phyloP scores from a whole-genome alignment of 2,329 filamentous ascomycete species.

The Didymella pomorum region DNA sequence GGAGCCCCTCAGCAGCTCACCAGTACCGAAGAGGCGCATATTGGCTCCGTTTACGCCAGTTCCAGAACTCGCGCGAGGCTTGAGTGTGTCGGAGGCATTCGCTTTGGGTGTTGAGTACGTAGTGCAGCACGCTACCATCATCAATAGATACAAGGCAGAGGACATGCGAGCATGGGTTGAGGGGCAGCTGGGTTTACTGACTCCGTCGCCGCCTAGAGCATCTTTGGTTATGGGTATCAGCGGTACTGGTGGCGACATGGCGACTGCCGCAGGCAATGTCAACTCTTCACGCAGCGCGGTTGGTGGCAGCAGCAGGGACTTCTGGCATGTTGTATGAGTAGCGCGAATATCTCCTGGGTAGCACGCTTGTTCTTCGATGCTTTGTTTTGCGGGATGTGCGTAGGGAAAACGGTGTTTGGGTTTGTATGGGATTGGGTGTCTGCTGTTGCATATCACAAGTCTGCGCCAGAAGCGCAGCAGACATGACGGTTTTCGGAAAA shows the following conservation, averaged over 20 bases:
- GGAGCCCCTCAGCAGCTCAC: neutral
- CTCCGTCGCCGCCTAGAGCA: neutral
- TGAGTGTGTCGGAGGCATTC: neutral
- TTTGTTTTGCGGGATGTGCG: neutral
- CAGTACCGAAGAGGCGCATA: neutral
- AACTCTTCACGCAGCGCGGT: neutral
- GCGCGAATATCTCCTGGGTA: neutral
- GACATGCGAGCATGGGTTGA: neutral
- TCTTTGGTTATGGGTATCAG: neutral
- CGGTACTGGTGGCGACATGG: neutral
- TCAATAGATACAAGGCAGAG: neutral
- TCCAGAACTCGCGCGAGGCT: neutral
- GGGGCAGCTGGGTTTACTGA: neutral
- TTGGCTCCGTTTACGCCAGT: neutral
- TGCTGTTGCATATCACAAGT: neutral
- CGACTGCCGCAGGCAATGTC: neutral
- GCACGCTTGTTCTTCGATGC: neutral
- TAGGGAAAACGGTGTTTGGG: neutral
- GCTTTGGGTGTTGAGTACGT: constrained; percentile 1
- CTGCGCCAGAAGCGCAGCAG: neutral
- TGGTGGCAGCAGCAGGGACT: neutral
- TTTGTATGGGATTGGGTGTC: neutral
- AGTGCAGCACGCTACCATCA: neutral
- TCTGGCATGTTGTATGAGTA: constrained; percentile 12
- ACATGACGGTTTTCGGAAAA: neutral